phyloP scores from a whole-genome alignment of 108 stramenopile species.

The Discostella pseudostelligera region DNA sequence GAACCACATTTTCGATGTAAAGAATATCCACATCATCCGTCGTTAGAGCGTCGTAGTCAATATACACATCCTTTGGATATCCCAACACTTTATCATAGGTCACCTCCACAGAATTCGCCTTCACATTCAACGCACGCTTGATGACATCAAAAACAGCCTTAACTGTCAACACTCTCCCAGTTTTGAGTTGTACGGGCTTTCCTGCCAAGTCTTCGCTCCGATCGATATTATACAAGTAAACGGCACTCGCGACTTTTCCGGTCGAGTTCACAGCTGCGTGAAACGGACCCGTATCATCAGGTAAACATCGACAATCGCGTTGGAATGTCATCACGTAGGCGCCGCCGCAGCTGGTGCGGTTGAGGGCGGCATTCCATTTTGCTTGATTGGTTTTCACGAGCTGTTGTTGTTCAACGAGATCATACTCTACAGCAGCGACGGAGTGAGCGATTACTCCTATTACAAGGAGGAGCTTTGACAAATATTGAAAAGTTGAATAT shows the following conservation, averaged over 20 bases:
- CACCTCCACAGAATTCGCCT: not conserved
- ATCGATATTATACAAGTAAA: not conserved
- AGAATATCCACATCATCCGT: not conserved
- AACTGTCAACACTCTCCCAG: not conserved
- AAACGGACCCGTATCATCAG: not conserved
- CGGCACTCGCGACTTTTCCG: not conserved
- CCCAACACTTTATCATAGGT: not conserved
- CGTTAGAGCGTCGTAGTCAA: not conserved
- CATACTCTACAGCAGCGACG: not conserved
- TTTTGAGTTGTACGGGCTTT: not conserved
- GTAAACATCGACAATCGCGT: not conserved
- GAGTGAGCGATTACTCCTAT: too few species aligned
- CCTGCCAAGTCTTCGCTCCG: too few species aligned
- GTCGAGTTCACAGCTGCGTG: not conserved
- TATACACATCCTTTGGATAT: not conserved
- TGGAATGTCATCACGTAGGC: not conserved
- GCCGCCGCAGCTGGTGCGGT: not conserved
- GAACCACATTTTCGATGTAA: not conserved
- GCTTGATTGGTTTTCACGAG: not conserved
- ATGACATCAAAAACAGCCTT: not conserved
- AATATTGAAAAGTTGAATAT: too few species aligned
- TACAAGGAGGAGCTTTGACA: too few species aligned
- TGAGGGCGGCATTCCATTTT: not conserved
- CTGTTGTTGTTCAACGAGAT: not conserved
- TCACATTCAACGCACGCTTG: not conserved